Base-by-base conservation (phyloP, 2,329 filamentous ascomycete genomes). In the Aspergillus intermedius region DNA sequence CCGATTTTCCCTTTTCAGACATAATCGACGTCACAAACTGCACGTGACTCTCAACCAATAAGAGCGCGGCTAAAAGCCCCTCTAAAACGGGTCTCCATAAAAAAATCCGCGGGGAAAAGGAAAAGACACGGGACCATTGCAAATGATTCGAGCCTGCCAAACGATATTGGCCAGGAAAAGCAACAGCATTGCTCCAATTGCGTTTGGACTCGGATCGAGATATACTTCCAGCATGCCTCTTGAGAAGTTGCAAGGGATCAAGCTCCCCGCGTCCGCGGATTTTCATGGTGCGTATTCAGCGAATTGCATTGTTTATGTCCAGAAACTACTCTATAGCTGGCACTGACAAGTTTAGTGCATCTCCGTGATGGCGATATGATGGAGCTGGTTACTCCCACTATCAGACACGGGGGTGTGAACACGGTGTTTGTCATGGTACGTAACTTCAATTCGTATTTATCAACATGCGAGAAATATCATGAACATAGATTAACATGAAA, bases 311-410 rank as follows among this genome's bases (percentile, higher is more conserved):
- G 17, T 19, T 19, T 19, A 19, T 19, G 17, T 19, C 17, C 17
- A 19, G 17, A 19, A 19, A 2, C 3, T 19, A 19, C 17, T 19
- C 17, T 19, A 19, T 19, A 3, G 17, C 17, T 19, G 17, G 17
- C 17, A 19, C 17, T 19, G 17, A 19, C 17, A 19, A 19, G 17
- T 19, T 19, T 19, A 57, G 84, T 88, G 59, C 85, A 88, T 67
- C 73, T 88, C 57, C 80, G 85, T 25, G 81, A 88, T 65, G 84
- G 78, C 17, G 73, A 78, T 50, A 79, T 72, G 74, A 82, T 84
- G 77, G 73, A 81, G 49, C 60, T 76, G 13, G 76, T 81, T 41
- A 74, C 74, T 25, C 77, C 77, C 23, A 75, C 71, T 13, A 77
- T 82, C 52, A 75, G 77, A 46, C 66, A 75, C 50, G 83, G 83